These are phyloP conservation scores for Globisporangium lucens DNA, from an alignment of 352 stramenopile species.

Conservation along the genomic window DNA sequence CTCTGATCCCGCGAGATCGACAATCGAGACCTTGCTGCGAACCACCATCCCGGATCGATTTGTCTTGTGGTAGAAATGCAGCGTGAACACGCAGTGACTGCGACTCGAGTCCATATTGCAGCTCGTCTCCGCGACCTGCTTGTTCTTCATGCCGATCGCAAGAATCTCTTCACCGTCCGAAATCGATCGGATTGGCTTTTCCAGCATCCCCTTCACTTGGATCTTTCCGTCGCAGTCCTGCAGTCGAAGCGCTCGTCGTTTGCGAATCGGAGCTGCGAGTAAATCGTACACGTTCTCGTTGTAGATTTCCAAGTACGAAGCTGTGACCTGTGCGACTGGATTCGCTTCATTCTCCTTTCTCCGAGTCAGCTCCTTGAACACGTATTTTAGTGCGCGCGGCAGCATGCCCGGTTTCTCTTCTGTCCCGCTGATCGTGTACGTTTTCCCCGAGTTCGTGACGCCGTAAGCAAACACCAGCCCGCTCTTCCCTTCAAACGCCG, in stretches of 20 bases:
- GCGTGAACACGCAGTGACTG: conserved; percentile 89
- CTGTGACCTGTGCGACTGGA: conserved; percentile 52
- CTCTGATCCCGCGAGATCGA: conserved; percentile 92
- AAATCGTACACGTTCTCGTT: conserved; percentile 98
- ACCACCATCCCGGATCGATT: conserved; percentile 18
- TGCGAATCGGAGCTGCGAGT: conserved; percentile 58
- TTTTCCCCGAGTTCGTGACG: conserved; percentile 99
- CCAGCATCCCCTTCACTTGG: conserved; percentile 79
- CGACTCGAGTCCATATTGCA: conserved; percentile 90
- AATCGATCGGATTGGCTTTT: conserved; percentile 55
- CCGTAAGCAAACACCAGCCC: conserved; percentile 97
- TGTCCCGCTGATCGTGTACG: conserved; percentile 95
- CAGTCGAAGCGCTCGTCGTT: conserved; percentile 62
- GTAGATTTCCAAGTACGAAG: conserved; percentile 98
- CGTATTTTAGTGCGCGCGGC: conserved; percentile 66
- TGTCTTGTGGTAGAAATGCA: conserved; percentile 62
- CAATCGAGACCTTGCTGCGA: conserved; percentile 85
- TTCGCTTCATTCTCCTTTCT: conserved; percentile 39
- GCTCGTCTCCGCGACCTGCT: conserved; percentile 84
- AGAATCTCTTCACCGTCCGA: conserved; percentile 77
- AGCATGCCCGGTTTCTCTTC: conserved; percentile 75
- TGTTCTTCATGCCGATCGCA: conserved; percentile 59
- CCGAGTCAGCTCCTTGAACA: conserved; percentile 63
- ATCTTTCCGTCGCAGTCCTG: conserved; percentile 88
- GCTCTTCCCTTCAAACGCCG: conserved; percentile 82